A percentile compares a stretch with the other conserved stretches of the same genome.
phyloP scores from a whole-genome alignment of 2,329 filamentous ascomycete genomes.

The Graphilbum ipis-grandicollis region DNA sequence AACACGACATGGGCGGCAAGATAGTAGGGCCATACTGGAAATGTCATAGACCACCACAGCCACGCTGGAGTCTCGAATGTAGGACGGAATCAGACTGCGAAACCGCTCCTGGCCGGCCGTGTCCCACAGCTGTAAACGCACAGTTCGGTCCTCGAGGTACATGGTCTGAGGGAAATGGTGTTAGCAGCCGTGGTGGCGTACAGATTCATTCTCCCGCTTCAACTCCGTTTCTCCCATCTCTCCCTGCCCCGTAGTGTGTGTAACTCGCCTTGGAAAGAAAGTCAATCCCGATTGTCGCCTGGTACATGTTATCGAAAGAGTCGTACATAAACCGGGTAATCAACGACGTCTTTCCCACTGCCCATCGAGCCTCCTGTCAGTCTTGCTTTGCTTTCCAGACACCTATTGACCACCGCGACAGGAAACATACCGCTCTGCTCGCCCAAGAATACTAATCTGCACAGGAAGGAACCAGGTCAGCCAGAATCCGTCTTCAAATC shows the following conservation, averaged over 20 bases:
- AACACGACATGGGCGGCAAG: too few relatives aligned
- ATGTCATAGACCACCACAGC: constrained; percentile 99
- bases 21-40: constrained; percentile 46
- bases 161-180: too few relatives aligned
- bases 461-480: constrained; percentile 4
- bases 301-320: constrained; percentile 99
- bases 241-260: not conserved
- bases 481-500: not conserved
- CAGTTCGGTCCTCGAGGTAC: constrained; percentile 97
- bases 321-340: constrained; percentile 99
- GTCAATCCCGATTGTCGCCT: constrained; percentile 97
- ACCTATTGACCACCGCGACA: not conserved
- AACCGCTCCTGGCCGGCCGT: constrained; percentile 96
- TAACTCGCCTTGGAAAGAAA: constrained; percentile 79
- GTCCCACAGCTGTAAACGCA: constrained; percentile 95
- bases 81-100: constrained; percentile 89
- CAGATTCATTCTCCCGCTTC: too few relatives aligned
- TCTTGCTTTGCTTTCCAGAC: not conserved
- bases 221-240: not conserved
- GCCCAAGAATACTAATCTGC: constrained; percentile 85
- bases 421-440: constrained; percentile 79
- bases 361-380: constrained; percentile 3
- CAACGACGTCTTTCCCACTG: constrained; percentile 94
- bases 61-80: constrained; percentile 95
- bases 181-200: constrained; percentile 4